These are phyloP conservation scores for Deuterostichococcus epilithicus DNA, from an alignment of 139 green algal genomes.

Conservation along the genomic window DNA sequence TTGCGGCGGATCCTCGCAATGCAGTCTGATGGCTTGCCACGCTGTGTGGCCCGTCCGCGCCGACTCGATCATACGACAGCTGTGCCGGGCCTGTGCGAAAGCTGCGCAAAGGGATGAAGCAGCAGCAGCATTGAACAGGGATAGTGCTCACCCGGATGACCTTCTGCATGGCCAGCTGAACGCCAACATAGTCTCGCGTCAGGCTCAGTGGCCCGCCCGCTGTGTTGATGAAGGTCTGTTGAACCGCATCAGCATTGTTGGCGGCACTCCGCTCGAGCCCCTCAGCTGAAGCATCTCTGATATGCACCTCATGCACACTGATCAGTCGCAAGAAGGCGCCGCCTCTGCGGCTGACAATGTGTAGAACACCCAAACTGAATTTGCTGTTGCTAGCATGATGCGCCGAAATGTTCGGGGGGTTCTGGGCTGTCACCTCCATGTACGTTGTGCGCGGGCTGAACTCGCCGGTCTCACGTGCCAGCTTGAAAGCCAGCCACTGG, in stretches of 20 bases:
- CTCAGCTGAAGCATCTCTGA: background rate
- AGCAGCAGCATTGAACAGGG: too few species aligned
- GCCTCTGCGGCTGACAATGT: constrained; percentile 5
- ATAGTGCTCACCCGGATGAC: too few species aligned
- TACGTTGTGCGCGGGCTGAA: constrained; percentile 8
- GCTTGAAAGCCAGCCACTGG: constrained; percentile 12
- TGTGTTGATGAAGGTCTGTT: background rate
- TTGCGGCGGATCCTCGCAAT: background rate
- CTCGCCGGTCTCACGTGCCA: background rate
- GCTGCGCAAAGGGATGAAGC: too few species aligned
- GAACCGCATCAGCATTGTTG: background rate
- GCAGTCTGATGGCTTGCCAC: background rate
- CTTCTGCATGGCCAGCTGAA: background rate
- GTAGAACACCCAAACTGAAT: constrained; percentile 9
- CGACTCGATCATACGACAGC: too few species aligned
- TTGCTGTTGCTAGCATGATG: background rate
- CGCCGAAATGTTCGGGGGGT: background rate
- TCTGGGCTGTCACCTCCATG: constrained; percentile 5
- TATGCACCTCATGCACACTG: constrained; percentile 2
- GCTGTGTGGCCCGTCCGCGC: too few species aligned
- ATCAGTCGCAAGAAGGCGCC: background rate
- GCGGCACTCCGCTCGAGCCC: background rate
- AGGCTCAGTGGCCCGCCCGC: background rate
- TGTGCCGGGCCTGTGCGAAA: too few species aligned
- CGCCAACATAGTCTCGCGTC: background rate